A percentile compares a stretch with the other conserved stretches of the same genome.
These are phyloP conservation scores for Magnolia sinica DNA, from an alignment of 164 flowering plant genomes.

Conservation along the genomic window DNA sequence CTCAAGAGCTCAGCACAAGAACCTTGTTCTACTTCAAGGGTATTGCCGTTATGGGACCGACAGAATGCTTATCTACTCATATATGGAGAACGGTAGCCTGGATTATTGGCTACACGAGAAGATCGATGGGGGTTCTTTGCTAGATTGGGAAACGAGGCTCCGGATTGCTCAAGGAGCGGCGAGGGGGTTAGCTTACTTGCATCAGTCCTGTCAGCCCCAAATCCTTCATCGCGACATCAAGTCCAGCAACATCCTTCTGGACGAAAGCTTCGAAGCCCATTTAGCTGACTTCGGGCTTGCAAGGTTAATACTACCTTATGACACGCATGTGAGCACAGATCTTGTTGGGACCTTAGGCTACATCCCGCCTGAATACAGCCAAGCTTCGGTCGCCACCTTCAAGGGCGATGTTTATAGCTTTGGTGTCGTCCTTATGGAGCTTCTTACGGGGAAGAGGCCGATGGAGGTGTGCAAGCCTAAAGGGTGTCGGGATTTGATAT, in stretches of 20 bases:
- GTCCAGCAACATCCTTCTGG: slow-evolving; percentile 79
- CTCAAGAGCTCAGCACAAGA: slow-evolving; percentile 71
- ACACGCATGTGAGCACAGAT: slow-evolving; percentile 81
- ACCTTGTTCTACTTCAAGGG: slow-evolving; percentile 74
- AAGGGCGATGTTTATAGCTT: slow-evolving; percentile 86
- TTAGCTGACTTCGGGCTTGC: slow-evolving; percentile 91
- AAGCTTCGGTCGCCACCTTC: slow-evolving; percentile 64
- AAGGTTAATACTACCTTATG: slow-evolving; percentile 58
- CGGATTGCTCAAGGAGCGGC: slow-evolving; percentile 69
- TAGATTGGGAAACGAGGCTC: slow-evolving; percentile 67
- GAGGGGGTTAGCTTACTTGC: slow-evolving; percentile 70
- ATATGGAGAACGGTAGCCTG: slow-evolving; percentile 84
- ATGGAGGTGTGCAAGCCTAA: slow-evolving; percentile 75
- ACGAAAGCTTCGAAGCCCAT: slow-evolving; percentile 69
- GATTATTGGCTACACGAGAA: slow-evolving; percentile 89
- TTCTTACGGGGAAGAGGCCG: slow-evolving; percentile 77
- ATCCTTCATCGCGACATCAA: slow-evolving; percentile 80
- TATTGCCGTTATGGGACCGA: slow-evolving; percentile 54
- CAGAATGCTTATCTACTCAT: slow-evolving; percentile 65
- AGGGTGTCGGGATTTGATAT: slow-evolving; percentile 57
- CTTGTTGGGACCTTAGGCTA: slow-evolving; percentile 85
- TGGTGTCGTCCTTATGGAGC: slow-evolving; percentile 85
- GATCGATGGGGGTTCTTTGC: slow-evolving; percentile 45
- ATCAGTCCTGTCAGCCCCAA: slow-evolving; percentile 66
- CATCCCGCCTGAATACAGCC: slow-evolving; percentile 86